Base-by-base conservation (phyloP, 176 grass and related monocot genomes). In the Hordeum marinum region DNA sequence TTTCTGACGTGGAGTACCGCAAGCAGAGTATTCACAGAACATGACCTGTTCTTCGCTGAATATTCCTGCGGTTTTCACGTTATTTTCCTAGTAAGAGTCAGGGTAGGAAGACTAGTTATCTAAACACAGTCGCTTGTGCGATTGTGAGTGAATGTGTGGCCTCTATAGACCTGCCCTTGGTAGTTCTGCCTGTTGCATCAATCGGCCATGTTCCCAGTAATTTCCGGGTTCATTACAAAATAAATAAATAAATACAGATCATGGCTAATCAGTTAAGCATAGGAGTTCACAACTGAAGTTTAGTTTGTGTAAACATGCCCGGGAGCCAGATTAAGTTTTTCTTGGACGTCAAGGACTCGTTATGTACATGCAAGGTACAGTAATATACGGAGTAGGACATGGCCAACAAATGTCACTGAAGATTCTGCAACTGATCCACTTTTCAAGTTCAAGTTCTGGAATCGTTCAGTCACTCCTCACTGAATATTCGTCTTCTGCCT, bases 381-480 rank as follows among this genome's bases (percentile, higher is more conserved):
- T 7, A 55, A 6, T 52, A 21, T n/a, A 54, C 50, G 50, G 50
- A 54, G 21, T n/a, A 21, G 8, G 18, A 59, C 18, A 59, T 8
- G 29, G 29, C 29, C 2, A 54, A 20, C 17, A 70, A 81, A 34
- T 75, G 17, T 24, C 20, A 41, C 77, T 21, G 50, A 55, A 78
- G 2, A 72, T 71, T 78, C 70, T 42, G 52, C 8, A 21, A 54
- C n/a, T 63, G 80, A 52, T n/a, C 72, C 24, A n/a, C 13, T 78
- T 82, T 81, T 77, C 76, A 63, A 26, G 57, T 75, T 88, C 63
- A 29, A 36, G 59, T 42, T 60, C 52, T 42, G 9, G 87, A 75
- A 50, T 69, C 4, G 14, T 84, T 84, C 71, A 9, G 59, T 67
- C 36, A 3, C 20, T 54, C 63, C 77, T 76, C 83, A 52, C 1